phyloP scores from a whole-genome alignment of 208 protist genomes.

The Leptomonas pyrrhocoris region DNA sequence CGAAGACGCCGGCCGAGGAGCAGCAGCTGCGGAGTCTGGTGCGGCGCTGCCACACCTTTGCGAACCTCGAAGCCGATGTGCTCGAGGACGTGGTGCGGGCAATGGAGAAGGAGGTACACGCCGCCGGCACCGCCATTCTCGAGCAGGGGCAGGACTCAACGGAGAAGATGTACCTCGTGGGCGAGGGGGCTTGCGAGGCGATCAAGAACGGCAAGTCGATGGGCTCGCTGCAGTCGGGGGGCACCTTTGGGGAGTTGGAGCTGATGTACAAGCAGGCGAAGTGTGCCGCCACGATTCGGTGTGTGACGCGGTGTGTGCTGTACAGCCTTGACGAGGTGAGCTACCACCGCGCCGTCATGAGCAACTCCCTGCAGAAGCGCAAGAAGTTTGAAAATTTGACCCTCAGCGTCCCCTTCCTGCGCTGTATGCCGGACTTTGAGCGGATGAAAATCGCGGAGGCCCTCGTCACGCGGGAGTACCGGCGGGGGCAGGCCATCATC shows the following conservation, averaged over 20 bases:
- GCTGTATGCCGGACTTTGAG: slow-evolving; percentile 81
- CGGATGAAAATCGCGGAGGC: slow-evolving; percentile 88
- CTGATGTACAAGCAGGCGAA: slow-evolving; percentile 88
- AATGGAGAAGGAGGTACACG: slow-evolving; percentile 64
- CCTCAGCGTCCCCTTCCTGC: slow-evolving; percentile 70
- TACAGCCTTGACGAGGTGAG: slow-evolving; percentile 84
- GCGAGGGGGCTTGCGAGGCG: slow-evolving; percentile 79
- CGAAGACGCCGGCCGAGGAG: slow-evolving; percentile 51
- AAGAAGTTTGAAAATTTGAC: slow-evolving; percentile 73
- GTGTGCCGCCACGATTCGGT: slow-evolving; percentile 81
- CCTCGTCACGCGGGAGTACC: slow-evolving; percentile 65
- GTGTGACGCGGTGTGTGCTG: slow-evolving; percentile 72
- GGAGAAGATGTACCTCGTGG: slow-evolving; percentile 79
- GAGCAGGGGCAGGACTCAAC: slow-evolving; percentile 68
- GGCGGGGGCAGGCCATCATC: slow-evolving; percentile 72
- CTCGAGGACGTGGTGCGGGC: slow-evolving; percentile 55
- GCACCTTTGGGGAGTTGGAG: slow-evolving; percentile 85
- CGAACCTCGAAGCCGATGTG: slow-evolving; percentile 58
- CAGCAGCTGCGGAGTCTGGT: slow-evolving; percentile 54
- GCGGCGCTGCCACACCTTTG: slow-evolving; percentile 70
- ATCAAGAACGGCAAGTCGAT: slow-evolving; percentile 81
- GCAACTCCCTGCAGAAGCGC: slow-evolving; percentile 66
- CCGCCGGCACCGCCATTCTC: slow-evolving; percentile 68
- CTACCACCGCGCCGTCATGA: slow-evolving; percentile 84
- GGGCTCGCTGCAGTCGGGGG: slow-evolving; percentile 55